A percentile compares a stretch with the other conserved stretches of the same genome.
Evolutionary conservation across 441 rosid species (phyloP).

Genomic region (Populus trichocarpa): DNA sequence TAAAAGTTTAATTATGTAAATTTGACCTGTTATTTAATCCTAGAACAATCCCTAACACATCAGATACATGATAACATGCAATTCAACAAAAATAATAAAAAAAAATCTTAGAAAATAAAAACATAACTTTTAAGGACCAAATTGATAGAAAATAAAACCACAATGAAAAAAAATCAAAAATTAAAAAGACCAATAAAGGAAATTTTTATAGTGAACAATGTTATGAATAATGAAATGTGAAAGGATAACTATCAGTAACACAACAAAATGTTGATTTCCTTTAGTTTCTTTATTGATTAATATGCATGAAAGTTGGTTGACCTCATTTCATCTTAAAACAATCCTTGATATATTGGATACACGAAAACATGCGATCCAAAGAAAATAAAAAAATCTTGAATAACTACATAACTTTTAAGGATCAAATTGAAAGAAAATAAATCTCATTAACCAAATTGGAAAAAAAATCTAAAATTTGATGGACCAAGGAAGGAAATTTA

Average conservation of each 20-base stretch:
- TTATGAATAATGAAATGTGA: not conserved
- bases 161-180: too few relatives aligned
- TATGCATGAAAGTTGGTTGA: not conserved
- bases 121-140: not conserved
- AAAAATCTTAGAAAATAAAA: too few relatives aligned
- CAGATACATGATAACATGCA: not conserved
- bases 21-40: too few relatives aligned
- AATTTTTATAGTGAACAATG: not conserved
- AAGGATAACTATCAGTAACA: not conserved
- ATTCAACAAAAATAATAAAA: not conserved
- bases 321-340: too few relatives aligned
- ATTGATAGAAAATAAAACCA: not conserved
- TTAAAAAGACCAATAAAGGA: not conserved
- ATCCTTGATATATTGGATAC: not conserved
- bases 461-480: too few relatives aligned
- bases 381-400: too few relatives aligned
- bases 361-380: too few relatives aligned
- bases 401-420: too few relatives aligned
- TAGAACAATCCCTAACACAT: not conserved
- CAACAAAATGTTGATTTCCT: not conserved
- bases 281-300: not conserved
- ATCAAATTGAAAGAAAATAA: too few relatives aligned
- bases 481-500: not conserved
- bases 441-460: not conserved
- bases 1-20: too few relatives aligned